phyloP scores from a whole-genome alignment of 1,139 yeast species.

The Zhuliangozyma blackwelliae region DNA sequence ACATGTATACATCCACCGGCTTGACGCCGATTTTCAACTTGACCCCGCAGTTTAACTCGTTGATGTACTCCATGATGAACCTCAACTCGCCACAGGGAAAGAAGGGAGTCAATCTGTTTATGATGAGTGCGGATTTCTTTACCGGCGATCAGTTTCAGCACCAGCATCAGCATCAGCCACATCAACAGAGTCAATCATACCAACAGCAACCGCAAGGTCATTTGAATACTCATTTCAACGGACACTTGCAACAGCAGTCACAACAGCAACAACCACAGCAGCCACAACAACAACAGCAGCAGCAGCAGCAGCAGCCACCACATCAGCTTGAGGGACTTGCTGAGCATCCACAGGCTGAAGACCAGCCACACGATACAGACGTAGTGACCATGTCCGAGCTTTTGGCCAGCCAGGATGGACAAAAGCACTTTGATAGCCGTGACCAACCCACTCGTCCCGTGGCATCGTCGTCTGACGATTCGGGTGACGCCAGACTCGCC shows the following conservation, averaged over 20 bases:
- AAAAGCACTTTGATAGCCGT: too few relatives aligned
- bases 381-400: too few relatives aligned
- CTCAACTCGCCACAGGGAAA: conserved; percentile 31
- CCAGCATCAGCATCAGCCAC: conserved; percentile 1
- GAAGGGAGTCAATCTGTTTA: conserved; percentile 20
- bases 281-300: too few relatives aligned
- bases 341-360: too few relatives aligned
- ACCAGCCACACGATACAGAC: too few relatives aligned
- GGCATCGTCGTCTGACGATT: conserved; percentile 20
- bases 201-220: conserved; percentile 2
- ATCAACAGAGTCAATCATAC: conserved; percentile 2
- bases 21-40: conserved; percentile 37
- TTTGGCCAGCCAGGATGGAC: too few relatives aligned
- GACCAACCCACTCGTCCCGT: background rate
- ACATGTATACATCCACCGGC: conserved; percentile 24
- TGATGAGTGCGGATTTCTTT: conserved; percentile 30
- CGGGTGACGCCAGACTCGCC: conserved; percentile 41
- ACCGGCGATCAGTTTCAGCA: conserved; percentile 7
- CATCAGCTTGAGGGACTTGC: too few relatives aligned
- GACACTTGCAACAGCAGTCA: conserved; percentile 1
- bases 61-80: conserved; percentile 39
- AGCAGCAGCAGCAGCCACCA: too few relatives aligned
- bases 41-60: conserved; percentile 42
- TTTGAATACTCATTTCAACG: too few relatives aligned
- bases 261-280: conserved; percentile 3